Base-by-base conservation (phyloP, 306 rosid species). In the Myrica gale region DNA sequence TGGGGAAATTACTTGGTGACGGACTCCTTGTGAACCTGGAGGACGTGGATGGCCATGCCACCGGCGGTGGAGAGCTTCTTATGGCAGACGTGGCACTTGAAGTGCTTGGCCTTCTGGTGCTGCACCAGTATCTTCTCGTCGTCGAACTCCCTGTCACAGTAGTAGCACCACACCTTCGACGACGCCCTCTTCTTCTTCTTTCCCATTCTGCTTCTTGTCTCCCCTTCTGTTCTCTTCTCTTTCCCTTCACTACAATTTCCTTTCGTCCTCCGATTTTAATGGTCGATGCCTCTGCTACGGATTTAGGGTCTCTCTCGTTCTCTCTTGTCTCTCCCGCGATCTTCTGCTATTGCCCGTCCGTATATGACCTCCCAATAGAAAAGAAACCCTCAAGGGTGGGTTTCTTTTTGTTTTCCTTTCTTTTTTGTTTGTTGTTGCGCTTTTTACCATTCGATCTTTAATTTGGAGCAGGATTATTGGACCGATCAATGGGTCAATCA, bases 21-120 rank as follows among this genome's bases (percentile, higher is more conserved):
- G 76, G 88, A 73, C 86, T 96, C 99, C 73, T 96, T 96, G 89
- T 96, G 99, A 62, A 96, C 99, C 88, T 96, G 99, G 32, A 96
- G 98, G 51, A 96, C 99, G 52, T 96, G 99, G 71, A 96, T 96
- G 87, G 96, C 88, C 99, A 96, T 96, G 70, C 99, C 99, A 3
- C 99, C 92, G 7, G 99, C 99, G 20, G 99, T 96, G 12, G 99
- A 96, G 68, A 96, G 99, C 85, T 96, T 96, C 86, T 96, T 96
- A 67, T 96, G 98, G 87, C 99, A 96, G 82, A 92, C 96, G 41
- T 96, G 99, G 80, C 99, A 96, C 77, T 96, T 96, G 71, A 96
- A 96, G 84, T 96, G 99, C 84, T 96, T 96, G 3, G 99, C 99
- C 60, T 96, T 96, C 93, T 96, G 99, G 71, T 96, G 99, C 90